phyloP scores from a whole-genome alignment of 257 asterid genomes.

The Solanum sitiens region DNA sequence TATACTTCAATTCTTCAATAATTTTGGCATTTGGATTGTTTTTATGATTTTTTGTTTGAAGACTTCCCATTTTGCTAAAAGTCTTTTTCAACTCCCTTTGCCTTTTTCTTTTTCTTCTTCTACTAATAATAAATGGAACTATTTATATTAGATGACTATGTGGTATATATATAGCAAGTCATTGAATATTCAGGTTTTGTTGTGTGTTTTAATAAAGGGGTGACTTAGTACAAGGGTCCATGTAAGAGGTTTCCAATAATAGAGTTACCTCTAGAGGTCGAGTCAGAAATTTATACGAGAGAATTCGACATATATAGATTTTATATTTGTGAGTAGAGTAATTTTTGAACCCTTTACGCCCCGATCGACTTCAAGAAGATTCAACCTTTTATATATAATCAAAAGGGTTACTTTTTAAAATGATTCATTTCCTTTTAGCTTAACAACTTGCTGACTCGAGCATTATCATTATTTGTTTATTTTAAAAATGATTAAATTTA shows the following conservation, averaged over 20 bases:
- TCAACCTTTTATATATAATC: not conserved
- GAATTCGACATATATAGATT: accelerated
- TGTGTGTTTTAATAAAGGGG: not conserved
- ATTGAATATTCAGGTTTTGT: not conserved
- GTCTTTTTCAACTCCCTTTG: not conserved
- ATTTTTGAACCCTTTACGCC: not conserved
- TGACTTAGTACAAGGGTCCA: not conserved
- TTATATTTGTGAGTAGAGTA: too few relatives aligned
- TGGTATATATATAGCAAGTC: not conserved
- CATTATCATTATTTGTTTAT: too few relatives aligned
- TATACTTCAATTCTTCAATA: slow-evolving; percentile 47
- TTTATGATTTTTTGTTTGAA: slow-evolving; percentile 32
- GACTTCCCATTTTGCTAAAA: slow-evolving; percentile 46
- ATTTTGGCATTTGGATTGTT: slow-evolving; percentile 15
- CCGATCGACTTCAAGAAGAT: too few relatives aligned
- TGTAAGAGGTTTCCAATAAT: not conserved
- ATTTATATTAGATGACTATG: not conserved
- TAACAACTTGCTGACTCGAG: accelerated
- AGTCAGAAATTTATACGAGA: not conserved
- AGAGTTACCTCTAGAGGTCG: not conserved
- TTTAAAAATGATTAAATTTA: too few relatives aligned
- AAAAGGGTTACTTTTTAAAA: too few relatives aligned
- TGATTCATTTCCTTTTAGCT: not conserved
- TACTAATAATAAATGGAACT: not conserved
- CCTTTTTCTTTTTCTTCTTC: not conserved